A percentile compares a stretch with the other conserved stretches of the same genome.
phyloP scores from a whole-genome alignment of 2,329 filamentous ascomycete genomes.

The Cladosporium velox region DNA sequence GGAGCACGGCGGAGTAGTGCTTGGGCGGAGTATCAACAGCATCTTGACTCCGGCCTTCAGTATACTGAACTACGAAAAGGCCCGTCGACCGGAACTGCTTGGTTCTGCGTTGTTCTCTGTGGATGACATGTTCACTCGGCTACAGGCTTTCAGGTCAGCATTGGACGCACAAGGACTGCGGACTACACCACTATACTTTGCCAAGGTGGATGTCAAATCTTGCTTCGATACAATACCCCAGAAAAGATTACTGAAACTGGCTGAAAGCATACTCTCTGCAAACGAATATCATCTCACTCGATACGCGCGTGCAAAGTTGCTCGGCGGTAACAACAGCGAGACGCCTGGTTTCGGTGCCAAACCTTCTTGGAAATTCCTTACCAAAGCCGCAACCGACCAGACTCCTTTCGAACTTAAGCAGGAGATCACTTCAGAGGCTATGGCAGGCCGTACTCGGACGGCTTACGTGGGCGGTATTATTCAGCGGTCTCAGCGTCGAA shows the following conservation, averaged over 20 bases:
- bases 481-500: slow-evolving; percentile 58
- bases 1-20: slow-evolving; percentile 54
- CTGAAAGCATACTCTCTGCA: slow-evolving; percentile 59
- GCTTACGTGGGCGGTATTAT: slow-evolving; percentile 74
- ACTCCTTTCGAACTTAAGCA: slow-evolving; percentile 28
- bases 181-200: slow-evolving; percentile 69
- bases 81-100: slow-evolving; percentile 56
- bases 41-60: slow-evolving; percentile 73
- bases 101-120: slow-evolving; percentile 81
- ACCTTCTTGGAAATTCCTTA: slow-evolving; percentile 44
- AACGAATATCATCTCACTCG: slow-evolving; percentile 70
- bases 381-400: slow-evolving; percentile 40
- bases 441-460: slow-evolving; percentile 57
- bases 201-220: slow-evolving; percentile 85
- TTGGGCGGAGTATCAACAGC: slow-evolving; percentile 68
- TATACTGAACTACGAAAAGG: slow-evolving; percentile 75
- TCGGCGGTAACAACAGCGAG: slow-evolving; percentile 38
- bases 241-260: slow-evolving; percentile 66
- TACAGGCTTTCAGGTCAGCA: slow-evolving; percentile 67
- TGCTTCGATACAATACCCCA: slow-evolving; percentile 98
- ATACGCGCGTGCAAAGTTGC: slow-evolving; percentile 69
- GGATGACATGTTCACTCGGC: slow-evolving; percentile 72
- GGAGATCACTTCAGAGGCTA: slow-evolving; percentile 14
- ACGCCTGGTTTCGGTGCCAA: slow-evolving; percentile 38
- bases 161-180: slow-evolving; percentile 42